phyloP scores from a whole-genome alignment of 768 basidiomycete genomes.

The Lentinula sp. region DNA sequence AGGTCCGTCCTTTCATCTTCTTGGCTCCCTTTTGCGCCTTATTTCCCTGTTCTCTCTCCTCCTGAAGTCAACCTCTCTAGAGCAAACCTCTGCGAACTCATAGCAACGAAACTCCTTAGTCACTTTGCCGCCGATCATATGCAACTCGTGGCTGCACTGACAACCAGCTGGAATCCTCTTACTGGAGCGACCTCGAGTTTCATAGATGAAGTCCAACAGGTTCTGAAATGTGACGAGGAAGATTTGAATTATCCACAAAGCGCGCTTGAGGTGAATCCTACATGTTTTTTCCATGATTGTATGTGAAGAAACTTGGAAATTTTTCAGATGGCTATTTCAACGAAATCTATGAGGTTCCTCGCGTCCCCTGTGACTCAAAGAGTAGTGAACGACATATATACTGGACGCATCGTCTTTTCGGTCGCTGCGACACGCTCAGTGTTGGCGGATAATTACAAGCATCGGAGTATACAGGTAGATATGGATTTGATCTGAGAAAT shows the following conservation, averaged over 20 bases:
- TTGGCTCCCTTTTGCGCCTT: not conserved
- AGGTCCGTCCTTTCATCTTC: conserved; percentile 35
- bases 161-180: conserved; percentile 80
- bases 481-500: no score
- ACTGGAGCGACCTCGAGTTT: conserved; percentile 66
- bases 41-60: not conserved
- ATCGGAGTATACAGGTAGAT: conserved; percentile 22
- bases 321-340: conserved; percentile 74
- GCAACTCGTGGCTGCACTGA: conserved; percentile 74
- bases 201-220: conserved; percentile 57
- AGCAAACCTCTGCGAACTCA: conserved; percentile 80
- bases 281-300: not conserved
- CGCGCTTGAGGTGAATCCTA: conserved; percentile 70
- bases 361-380: conserved; percentile 80
- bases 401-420: conserved; percentile 70
- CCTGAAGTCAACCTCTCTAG: conserved; percentile 26
- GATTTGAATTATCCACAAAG: conserved; percentile 69
- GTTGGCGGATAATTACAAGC: conserved; percentile 88
- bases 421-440: conserved; percentile 61
- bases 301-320: not conserved
- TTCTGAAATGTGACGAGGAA: conserved; percentile 50
- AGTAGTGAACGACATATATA: conserved; percentile 83
- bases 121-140: conserved; percentile 70
- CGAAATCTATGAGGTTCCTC: conserved; percentile 78
- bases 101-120: conserved; percentile 82